Conservation (phyloP, 2,329 filamentous ascomycete species). For the Teratosphaeria epicoccoides region DNA sequence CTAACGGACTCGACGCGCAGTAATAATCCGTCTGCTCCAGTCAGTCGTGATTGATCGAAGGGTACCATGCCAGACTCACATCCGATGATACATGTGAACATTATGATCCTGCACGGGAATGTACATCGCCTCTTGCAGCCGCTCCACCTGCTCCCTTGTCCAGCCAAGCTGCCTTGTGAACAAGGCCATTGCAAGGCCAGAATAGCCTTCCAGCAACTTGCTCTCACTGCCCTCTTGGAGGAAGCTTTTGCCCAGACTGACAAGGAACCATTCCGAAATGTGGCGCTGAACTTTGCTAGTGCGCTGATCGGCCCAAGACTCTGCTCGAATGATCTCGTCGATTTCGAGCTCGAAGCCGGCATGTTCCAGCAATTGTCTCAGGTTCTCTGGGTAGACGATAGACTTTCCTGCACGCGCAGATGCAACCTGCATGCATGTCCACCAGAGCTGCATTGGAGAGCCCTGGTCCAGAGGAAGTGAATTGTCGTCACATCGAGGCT, state of each 20-base stretch:
- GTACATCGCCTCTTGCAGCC: slow-evolving; percentile 52
- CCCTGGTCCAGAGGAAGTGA: neutral
- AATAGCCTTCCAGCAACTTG: slow-evolving; percentile 11
- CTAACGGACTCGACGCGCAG: neutral
- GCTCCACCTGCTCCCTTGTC: slow-evolving; percentile 48
- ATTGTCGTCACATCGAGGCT: slow-evolving; percentile 1
- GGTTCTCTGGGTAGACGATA: neutral
- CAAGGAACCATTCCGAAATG: neutral
- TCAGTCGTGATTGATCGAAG: neutral
- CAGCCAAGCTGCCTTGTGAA: slow-evolving; percentile 56
- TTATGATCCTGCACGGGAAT: slow-evolving; percentile 27
- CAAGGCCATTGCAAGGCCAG: slow-evolving; percentile 19
- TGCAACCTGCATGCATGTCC: neutral
- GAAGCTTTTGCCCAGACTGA: neutral
- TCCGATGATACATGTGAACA: slow-evolving; percentile 3
- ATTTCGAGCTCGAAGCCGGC: slow-evolving; percentile 1
- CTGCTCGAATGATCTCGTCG: neutral
- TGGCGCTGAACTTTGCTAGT: neutral
- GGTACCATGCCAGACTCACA: slow-evolving; percentile 5
- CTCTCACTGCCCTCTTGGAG: neutral
- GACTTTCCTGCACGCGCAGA: neutral
- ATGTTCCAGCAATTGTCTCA: neutral
- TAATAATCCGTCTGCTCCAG: slow-evolving; percentile 1
- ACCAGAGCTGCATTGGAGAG: slow-evolving; percentile 1
- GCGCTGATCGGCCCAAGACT: neutral